phyloP scores from a whole-genome alignment of 2,329 filamentous ascomycete genomes.

The Metarhizium guizhouense region DNA sequence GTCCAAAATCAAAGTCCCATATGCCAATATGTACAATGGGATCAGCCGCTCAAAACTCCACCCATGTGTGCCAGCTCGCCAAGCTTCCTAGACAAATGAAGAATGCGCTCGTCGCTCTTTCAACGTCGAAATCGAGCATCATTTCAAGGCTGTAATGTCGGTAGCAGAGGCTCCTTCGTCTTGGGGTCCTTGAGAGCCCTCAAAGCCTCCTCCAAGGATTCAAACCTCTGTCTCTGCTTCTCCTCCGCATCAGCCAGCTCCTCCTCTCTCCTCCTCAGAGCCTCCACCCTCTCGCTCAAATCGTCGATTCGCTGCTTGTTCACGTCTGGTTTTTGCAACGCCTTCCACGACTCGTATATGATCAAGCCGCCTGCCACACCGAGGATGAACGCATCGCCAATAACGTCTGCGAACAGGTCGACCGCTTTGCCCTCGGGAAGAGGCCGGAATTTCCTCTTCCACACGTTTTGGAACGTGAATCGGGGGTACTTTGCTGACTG shows the following conservation, averaged over 20 bases:
- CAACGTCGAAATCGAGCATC: neutral
- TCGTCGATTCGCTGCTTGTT: constrained; percentile 45
- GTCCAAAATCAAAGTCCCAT: neutral
- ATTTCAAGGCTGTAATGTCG: constrained; percentile 20
- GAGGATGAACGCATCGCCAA: constrained; percentile 55
- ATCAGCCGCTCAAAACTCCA: neutral
- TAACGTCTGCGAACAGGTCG: constrained; percentile 57
- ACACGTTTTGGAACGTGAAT: constrained; percentile 40
- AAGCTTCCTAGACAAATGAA: too few species aligned
- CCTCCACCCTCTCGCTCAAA: constrained; percentile 38
- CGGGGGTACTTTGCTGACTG: constrained; percentile 14
- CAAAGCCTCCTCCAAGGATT: constrained; percentile 45
- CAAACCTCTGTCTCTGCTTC: constrained; percentile 37
- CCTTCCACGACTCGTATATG: constrained; percentile 52
- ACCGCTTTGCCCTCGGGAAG: constrained; percentile 58
- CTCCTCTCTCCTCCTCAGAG: constrained; percentile 39
- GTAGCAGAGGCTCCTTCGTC: constrained; percentile 45
- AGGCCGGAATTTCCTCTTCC: constrained; percentile 52
- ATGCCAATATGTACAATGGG: neutral
- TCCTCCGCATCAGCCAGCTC: constrained; percentile 38
- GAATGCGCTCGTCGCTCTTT: neutral
- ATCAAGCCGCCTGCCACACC: constrained; percentile 47
- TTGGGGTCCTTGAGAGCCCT: constrained; percentile 44
- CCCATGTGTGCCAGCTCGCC: neutral
- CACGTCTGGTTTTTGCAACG: constrained; percentile 50